Evolutionary conservation across 2,329 filamentous ascomycete species (phyloP).

Genomic region (Huntiella decipiens): DNA sequence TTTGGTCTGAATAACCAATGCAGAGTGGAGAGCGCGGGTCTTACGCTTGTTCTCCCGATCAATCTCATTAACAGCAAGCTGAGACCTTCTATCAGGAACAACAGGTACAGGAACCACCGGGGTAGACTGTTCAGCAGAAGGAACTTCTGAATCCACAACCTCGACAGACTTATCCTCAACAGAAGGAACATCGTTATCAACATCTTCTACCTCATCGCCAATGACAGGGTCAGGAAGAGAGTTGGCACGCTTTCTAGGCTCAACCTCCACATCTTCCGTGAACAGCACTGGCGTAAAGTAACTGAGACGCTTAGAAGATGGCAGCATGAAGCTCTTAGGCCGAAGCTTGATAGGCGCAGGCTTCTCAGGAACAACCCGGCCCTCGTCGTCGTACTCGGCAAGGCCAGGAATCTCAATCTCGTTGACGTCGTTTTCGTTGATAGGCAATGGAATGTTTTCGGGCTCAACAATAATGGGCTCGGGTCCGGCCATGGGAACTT

Average conservation of each 20-base stretch:
- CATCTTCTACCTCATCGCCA: constrained; percentile 6
- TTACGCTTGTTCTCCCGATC: constrained; percentile 7
- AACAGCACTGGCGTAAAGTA: constrained; percentile 10
- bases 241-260: constrained; percentile 25
- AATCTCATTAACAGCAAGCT: not conserved
- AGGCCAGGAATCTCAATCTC: constrained; percentile 68
- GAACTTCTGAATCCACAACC: not conserved
- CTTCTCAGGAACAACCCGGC: constrained; percentile 22
- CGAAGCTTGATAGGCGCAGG: constrained; percentile 16
- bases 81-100: not conserved
- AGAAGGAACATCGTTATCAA: constrained; percentile 1
- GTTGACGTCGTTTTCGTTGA: constrained; percentile 46
- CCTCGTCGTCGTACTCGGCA: constrained; percentile 39
- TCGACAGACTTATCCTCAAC: not conserved
- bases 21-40: constrained; percentile 8
- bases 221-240: constrained; percentile 21
- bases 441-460: constrained; percentile 43
- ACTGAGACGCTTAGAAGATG: constrained; percentile 12
- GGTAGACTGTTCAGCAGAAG: not conserved
- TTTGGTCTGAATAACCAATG: constrained; percentile 9
- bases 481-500: constrained; percentile 16
- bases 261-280: constrained; percentile 13
- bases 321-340: constrained; percentile 27
- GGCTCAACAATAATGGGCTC: constrained; percentile 24
- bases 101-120: not conserved